Base-by-base conservation (phyloP, 352 stramenopile genomes). In the Phytophthora meadii region DNA sequence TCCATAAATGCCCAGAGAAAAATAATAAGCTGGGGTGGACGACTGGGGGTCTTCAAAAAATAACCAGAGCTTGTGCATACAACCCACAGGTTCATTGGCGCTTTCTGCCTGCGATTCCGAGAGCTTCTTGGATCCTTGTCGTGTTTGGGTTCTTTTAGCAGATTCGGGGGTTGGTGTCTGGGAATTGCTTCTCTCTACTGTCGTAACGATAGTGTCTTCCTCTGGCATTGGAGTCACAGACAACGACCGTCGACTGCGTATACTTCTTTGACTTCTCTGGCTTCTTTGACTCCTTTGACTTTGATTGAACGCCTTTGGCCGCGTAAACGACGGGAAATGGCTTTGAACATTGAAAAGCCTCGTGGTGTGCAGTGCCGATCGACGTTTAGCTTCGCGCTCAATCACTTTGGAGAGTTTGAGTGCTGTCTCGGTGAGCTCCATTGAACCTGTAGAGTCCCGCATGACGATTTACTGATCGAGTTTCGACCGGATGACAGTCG, bases 1-100 rank as follows among this genome's bases (percentile, higher is more conserved):
- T 44, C 68, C 70, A 54, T 93, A 90, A 27, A 92, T 66, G 30
- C 41, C 63, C 17, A 91, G 46, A 0, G 81, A 91, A 36, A 89
- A 76, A 49, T 87, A 90, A 51, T 89, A 88, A n/a, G 82, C 82
- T 4, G 30, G 28, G 2, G 22, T 49, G 1, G 79, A 90, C 22
- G 84, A 93, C 47, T 93, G 80, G 1, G 84, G 84, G 40, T 93
- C 84, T 58, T 93, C 81, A 24, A 93, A 77, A 40, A 92, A 79
- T 12, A 72, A 15, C 81, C 82, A 93, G 0, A 77, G 10, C 32
- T 61, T 65, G 0, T 75, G 50, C 11, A 65, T 72, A 17, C 47
- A 68, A 4, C 59, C 24, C 17, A 30, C 10, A 25, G 46, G 46
- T 12, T 72, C 59, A 4, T 62, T 59, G 22, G 14, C 1, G 9